phyloP scores from a whole-genome alignment of 2,329 filamentous ascomycete species.

The Venturia effusa region DNA sequence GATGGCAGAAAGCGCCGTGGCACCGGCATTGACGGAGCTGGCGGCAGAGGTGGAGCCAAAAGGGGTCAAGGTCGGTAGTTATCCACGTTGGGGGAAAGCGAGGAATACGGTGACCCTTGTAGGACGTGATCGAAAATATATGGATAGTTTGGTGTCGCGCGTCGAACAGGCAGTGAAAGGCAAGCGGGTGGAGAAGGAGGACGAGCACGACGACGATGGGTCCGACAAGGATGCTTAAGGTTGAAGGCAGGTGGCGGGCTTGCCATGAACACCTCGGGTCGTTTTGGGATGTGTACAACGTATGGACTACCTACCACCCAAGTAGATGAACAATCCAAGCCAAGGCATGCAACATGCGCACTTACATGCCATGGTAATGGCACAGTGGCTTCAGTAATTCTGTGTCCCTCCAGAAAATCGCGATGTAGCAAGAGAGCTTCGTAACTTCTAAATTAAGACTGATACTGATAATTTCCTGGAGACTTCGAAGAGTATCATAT shows the following conservation, averaged over 20 bases:
- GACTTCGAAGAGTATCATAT: too few relatives aligned
- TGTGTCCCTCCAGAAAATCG: too few relatives aligned
- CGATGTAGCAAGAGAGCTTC: too few relatives aligned
- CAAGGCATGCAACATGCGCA: not conserved
- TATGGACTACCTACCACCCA: too few relatives aligned
- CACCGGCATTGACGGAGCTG: slow-evolving; percentile 70
- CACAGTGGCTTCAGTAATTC: too few relatives aligned
- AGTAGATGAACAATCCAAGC: not conserved
- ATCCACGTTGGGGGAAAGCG: slow-evolving; percentile 82
- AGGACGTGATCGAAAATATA: slow-evolving; percentile 58
- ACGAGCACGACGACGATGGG: slow-evolving; percentile 36
- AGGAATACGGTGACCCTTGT: slow-evolving; percentile 87
- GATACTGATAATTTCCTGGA: too few relatives aligned
- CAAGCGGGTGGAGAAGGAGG: slow-evolving; percentile 57
- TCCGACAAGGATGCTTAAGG: slow-evolving; percentile 27
- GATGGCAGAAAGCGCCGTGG: slow-evolving; percentile 73
- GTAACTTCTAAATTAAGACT: too few relatives aligned
- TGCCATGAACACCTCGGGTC: too few relatives aligned
- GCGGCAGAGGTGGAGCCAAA: slow-evolving; percentile 60
- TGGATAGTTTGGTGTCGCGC: slow-evolving; percentile 70
- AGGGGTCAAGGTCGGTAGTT: slow-evolving; percentile 89
- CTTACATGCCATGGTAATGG: not conserved
- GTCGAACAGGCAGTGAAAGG: slow-evolving; percentile 70
- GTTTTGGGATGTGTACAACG: too few relatives aligned
- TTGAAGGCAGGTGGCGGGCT: too few relatives aligned